phyloP scores from a whole-genome alignment of 768 basidiomycete genomes.

The Myochromella boudieri region DNA sequence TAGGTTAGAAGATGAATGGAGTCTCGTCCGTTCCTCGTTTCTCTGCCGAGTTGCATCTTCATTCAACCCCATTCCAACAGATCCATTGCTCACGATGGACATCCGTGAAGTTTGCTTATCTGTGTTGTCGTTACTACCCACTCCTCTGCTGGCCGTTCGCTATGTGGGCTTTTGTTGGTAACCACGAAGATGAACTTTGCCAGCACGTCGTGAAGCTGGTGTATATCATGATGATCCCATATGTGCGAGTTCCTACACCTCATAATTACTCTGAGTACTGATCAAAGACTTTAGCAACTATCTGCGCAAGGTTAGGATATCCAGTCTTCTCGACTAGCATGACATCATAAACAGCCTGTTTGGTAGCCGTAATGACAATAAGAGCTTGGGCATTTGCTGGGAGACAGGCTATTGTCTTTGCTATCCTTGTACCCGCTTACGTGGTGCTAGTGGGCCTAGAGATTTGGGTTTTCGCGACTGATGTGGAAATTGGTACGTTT shows the following conservation, averaged over 20 bases:
- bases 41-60: not conserved
- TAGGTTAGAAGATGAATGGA: constrained; percentile 22
- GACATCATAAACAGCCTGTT: not conserved
- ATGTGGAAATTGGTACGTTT: constrained; percentile 17
- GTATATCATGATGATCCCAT: constrained; percentile 22
- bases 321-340: not conserved
- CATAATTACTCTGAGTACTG: too few species aligned
- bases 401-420: constrained; percentile 9
- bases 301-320: constrained; percentile 19
- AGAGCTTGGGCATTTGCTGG: constrained; percentile 29
- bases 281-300: constrained; percentile 16
- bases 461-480: constrained; percentile 23
- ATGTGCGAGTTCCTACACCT: constrained; percentile 14
- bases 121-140: constrained; percentile 27
- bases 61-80: constrained; percentile 6
- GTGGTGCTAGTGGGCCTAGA: constrained; percentile 15
- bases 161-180: constrained; percentile 23
- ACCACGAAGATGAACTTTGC: constrained; percentile 21
- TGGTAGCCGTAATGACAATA: constrained; percentile 21
- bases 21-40: constrained; percentile 12
- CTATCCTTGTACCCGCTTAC: constrained; percentile 16
- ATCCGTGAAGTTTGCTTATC: constrained; percentile 21
- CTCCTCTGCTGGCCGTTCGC: constrained; percentile 21
- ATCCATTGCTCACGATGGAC: constrained; percentile 22
- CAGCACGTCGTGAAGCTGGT: constrained; percentile 18